Percentiles rank a stretch among this genome's conserved stretches.
These are phyloP conservation scores for Ambispora gerdemannii DNA, from an alignment of 192 early-diverging fungal species.

Conservation along the genomic window DNA sequence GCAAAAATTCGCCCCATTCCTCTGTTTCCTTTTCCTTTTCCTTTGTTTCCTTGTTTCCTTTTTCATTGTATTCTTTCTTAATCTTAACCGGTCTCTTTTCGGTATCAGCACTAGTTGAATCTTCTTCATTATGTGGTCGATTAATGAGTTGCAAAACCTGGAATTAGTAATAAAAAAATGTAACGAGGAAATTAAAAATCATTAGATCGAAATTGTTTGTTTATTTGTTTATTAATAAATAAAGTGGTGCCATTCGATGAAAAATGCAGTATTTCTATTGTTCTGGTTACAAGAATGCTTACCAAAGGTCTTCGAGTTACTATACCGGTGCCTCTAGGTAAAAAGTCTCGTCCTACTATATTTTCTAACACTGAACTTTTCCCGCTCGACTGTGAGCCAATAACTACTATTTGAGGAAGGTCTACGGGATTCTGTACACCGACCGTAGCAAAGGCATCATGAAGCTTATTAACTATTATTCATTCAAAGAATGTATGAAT, in stretches of 20 bases:
- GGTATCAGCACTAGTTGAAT: conserved; percentile 10
- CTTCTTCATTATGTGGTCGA: conserved; percentile 54
- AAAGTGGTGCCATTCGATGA: too few species aligned
- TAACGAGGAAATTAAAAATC: background rate
- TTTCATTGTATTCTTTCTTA: too few species aligned
- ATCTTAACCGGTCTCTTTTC: background rate
- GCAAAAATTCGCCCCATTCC: conserved; percentile 99
- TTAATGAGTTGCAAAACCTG: conserved; percentile 95
- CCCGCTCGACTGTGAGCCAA: conserved; percentile 85
- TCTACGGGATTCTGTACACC: conserved; percentile 88
- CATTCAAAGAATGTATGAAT: background rate
- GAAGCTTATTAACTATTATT: conserved; percentile 71
- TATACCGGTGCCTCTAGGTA: conserved; percentile 95
- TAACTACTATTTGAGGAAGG: conserved; percentile 84
- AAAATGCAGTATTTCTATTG: too few species aligned
- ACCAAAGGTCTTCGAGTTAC: conserved; percentile 95
- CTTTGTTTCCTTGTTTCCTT: too few species aligned
- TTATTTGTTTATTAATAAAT: background rate
- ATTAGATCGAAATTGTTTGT: background rate
- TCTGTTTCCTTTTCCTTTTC: conserved; percentile 54
- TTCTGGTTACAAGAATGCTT: conserved; percentile 31
- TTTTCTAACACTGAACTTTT: conserved; percentile 99
- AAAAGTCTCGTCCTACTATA: conserved; percentile 98
- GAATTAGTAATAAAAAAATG: background rate
- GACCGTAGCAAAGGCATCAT: conserved; percentile 86